These are phyloP conservation scores for Clitopilus passeckerianus DNA, from an alignment of 768 basidiomycete genomes.

Conservation along the genomic window DNA sequence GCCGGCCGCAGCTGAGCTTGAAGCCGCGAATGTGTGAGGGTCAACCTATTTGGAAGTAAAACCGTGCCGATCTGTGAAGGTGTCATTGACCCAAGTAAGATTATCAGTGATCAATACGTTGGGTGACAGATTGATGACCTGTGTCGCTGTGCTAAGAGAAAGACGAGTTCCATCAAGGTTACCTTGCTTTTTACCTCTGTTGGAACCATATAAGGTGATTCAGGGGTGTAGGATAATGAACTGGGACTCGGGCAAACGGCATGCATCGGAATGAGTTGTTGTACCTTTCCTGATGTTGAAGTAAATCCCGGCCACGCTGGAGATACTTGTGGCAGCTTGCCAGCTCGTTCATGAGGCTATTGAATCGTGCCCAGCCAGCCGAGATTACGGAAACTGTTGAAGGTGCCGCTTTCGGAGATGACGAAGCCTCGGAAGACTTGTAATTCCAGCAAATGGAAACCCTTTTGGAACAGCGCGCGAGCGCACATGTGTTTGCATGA, in stretches of 20 bases:
- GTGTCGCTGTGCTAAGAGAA: background rate
- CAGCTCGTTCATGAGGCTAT: background rate
- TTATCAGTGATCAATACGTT: background rate
- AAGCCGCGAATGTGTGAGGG: background rate
- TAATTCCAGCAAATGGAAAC: background rate
- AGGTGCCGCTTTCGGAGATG: background rate
- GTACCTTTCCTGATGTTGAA: background rate
- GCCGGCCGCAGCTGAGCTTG: background rate
- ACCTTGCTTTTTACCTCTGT: background rate
- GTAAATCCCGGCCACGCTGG: background rate
- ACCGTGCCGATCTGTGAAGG: background rate
- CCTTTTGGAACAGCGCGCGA: background rate
- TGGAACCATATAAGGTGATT: background rate
- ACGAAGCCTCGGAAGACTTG: background rate
- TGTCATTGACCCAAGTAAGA: background rate
- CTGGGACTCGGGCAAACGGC: background rate
- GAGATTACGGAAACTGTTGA: background rate
- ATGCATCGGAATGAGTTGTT: background rate
- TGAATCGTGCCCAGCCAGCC: background rate
- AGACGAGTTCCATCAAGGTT: background rate
- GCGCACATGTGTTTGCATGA: background rate
- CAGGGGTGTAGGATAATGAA: background rate
- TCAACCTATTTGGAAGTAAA: background rate
- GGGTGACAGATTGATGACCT: background rate
- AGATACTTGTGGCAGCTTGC: background rate